Evolutionary conservation across 2,329 filamentous ascomycete genomes (phyloP).

Genomic region (Xylariaceae sp.): DNA sequence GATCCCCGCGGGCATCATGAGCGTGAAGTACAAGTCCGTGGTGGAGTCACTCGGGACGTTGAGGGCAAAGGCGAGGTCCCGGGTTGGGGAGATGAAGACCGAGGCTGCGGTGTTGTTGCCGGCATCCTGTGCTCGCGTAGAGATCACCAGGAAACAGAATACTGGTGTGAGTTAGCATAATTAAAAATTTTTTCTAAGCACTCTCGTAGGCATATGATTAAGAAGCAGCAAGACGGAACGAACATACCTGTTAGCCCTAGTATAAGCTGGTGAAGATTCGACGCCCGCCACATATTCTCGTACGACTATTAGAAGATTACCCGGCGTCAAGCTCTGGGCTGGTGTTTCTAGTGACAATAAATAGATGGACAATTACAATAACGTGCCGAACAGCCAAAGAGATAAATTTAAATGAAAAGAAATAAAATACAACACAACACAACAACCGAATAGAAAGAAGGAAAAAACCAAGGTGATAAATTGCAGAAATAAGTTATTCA

Average conservation of each 20-base stretch:
- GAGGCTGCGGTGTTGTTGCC: conserved; percentile 25
- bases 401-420: not conserved
- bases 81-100: conserved; percentile 33
- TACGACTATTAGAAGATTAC: not conserved
- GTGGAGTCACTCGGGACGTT: conserved; percentile 72
- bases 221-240: not conserved
- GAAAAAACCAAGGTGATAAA: not conserved
- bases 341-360: not conserved
- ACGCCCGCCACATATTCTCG: conserved; percentile 9
- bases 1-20: conserved; percentile 48
- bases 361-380: not conserved
- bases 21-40: conserved; percentile 57
- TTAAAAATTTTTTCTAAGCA: not conserved
- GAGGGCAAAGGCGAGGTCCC: conserved; percentile 60
- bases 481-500: conserved; percentile 1
- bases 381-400: not conserved
- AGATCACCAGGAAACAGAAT: conserved; percentile 7
- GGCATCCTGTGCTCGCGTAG: conserved; percentile 22
- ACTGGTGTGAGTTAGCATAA: conserved; percentile 7
- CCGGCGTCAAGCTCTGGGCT: not conserved
- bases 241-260: conserved; percentile 9
- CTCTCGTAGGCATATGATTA: not conserved
- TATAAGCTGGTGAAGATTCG: not conserved
- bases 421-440: not conserved
- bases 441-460: not conserved